Evolutionary conservation across 1,139 yeast genomes (phyloP), one percentile per base, ranked within the genome.

Genomic region (Yamadazyma taylorii): DNA sequence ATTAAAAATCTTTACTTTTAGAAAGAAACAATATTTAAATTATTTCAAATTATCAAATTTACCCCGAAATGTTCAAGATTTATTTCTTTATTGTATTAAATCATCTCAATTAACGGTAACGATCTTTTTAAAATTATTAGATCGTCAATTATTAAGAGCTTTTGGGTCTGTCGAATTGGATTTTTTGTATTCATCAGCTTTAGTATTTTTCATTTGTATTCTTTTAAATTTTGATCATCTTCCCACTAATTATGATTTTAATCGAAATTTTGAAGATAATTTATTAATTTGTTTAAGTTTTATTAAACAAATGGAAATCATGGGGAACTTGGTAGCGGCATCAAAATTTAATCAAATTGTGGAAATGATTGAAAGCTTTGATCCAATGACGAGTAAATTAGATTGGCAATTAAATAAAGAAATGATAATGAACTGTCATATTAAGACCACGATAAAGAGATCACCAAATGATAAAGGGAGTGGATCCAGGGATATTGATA

Each of bases 131-230:
- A 47, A 53, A 14, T 37, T 58, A 17, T 48, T 54, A 40, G 52
- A 52, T 13, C 53, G 50, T 27, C 38, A 44, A 17, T 34, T 51
- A 3, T 26, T 59, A 12, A 36, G 61, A 30, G 45, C 48, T 2
- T 60, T 55, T 44, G 65, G 63, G 3, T 57, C 56, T 30, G 53
- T 62, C 0, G 66, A 60, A 24, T 46, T 60, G 34, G 66, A 60
- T 39, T 59, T 47, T 35, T 42, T 60, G 10, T 54, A 51, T 36
- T 48, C 59, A 13, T 44, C 52, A 11, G 42, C 58, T 4, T 46
- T 60, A 30, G 47, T 57, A 5, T 56, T 58, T 23, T 41, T 58
- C 3, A 58, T 60, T 13, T 52, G 60, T 19, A 30, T 58, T 19
- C 39, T 60, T 7, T 31, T 60, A 9, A 46, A 46, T 24, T 42